Evolutionary conservation across 2,329 filamentous ascomycete species (phyloP).

Genomic region (Xenoacremonium recifei): DNA sequence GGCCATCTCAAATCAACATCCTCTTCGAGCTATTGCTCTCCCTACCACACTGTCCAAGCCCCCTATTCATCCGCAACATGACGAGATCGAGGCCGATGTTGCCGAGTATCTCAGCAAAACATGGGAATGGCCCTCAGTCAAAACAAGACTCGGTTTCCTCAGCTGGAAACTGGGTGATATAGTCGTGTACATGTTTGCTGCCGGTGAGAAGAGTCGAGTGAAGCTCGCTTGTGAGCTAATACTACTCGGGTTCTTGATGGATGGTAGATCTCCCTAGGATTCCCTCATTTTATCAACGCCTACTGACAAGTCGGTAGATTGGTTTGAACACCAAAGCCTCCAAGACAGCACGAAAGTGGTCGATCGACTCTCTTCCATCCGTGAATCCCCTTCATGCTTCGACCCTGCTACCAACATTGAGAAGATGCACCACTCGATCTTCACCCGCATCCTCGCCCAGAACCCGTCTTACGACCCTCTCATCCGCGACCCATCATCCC

Average conservation of each 20-base stretch:
- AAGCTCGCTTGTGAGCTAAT: conserved; percentile 10
- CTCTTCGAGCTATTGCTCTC: conserved; percentile 5
- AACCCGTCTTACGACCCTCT: not conserved
- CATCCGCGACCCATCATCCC: not conserved
- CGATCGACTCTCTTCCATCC: conserved; percentile 4
- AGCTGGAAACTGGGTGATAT: conserved; percentile 11
- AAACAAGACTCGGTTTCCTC: conserved; percentile 5
- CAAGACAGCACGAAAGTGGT: conserved; percentile 5
- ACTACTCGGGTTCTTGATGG: conserved; percentile 10
- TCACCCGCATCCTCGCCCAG: conserved; percentile 7
- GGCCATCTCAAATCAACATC: conserved; percentile 1
- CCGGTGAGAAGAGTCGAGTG: conserved; percentile 5
- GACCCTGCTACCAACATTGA: conserved; percentile 10
- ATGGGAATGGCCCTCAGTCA: conserved; percentile 10
- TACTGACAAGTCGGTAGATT: conserved; percentile 4
- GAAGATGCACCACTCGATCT: conserved; percentile 10
- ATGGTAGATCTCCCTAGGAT: conserved; percentile 1
- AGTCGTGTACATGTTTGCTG: conserved; percentile 9
- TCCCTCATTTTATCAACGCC: not conserved
- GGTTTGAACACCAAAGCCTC: conserved; percentile 10
- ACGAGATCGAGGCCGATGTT: conserved; percentile 7
- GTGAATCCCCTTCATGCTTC: conserved; percentile 9
- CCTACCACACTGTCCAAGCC: conserved; percentile 8
- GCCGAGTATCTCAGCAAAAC: conserved; percentile 5
- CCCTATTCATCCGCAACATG: conserved; percentile 5